Percentiles rank a stretch among this genome's conserved stretches.
Evolutionary conservation across 2,329 filamentous ascomycete genomes (phyloP).

Genomic region (Cercospora nicotianae): DNA sequence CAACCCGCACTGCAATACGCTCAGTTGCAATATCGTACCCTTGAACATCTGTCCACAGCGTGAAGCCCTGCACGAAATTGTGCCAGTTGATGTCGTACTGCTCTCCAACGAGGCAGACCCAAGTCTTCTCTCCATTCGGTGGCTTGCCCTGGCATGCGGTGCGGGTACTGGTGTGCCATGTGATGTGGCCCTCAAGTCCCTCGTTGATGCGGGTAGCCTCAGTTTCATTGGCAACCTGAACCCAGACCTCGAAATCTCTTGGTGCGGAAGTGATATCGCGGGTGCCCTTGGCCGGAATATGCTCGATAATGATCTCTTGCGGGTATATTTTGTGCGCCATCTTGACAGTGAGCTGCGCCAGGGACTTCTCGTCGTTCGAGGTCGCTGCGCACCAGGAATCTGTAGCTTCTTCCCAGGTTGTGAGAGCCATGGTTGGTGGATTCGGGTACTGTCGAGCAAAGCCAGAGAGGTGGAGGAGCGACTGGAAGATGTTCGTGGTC

Average conservation of each 20-base stretch:
- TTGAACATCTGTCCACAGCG: conserved; percentile 35
- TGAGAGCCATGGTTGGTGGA: conserved; percentile 54
- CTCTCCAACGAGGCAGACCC: conserved; percentile 45
- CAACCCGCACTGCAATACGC: conserved; percentile 43
- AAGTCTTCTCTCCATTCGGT: conserved; percentile 30
- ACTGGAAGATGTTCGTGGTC: conserved; percentile 1
- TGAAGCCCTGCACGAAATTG: conserved; percentile 47
- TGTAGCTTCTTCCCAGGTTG: conserved; percentile 72
- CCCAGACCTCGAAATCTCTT: conserved; percentile 49
- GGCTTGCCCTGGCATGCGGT: conserved; percentile 14
- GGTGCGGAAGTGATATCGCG: conserved; percentile 46
- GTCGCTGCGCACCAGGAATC: conserved; percentile 80
- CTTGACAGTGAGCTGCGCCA: conserved; percentile 64
- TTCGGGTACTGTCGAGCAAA: conserved; percentile 9
- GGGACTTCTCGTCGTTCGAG: conserved; percentile 50
- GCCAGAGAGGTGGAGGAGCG: background rate
- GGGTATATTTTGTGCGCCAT: conserved; percentile 42
- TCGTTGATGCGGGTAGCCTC: conserved; percentile 26
- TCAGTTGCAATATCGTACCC: conserved; percentile 34
- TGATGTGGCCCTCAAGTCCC: conserved; percentile 15
- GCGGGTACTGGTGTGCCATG: conserved; percentile 20
- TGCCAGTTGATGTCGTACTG: conserved; percentile 44
- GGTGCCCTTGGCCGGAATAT: conserved; percentile 44
- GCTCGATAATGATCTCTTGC: conserved; percentile 47
- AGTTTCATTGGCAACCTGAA: conserved; percentile 33